phyloP scores from a whole-genome alignment of 108 stramenopile genomes.

The Aureococcus anophagefferens region DNA sequence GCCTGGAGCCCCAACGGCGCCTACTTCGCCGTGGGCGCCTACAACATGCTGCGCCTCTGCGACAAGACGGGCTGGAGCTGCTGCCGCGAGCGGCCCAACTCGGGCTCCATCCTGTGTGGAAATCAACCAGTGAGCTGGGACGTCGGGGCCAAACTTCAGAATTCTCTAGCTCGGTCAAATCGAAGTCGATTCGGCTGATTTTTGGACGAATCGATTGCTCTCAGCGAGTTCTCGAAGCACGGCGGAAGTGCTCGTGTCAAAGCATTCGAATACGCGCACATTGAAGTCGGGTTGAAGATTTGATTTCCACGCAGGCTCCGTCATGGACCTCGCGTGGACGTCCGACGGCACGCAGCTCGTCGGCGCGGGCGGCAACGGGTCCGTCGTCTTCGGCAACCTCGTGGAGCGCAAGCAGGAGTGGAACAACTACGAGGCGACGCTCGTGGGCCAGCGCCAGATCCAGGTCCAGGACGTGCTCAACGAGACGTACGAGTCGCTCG shows the following conservation, averaged over 20 bases:
- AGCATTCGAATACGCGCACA: too few species aligned
- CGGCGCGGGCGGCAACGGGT: constrained; percentile 37
- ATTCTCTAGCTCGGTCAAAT: too few species aligned
- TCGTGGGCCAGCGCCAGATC: constrained; percentile 21
- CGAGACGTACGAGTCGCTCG: constrained; percentile 39
- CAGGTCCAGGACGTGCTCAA: constrained; percentile 23
- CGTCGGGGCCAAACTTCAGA: too few species aligned
- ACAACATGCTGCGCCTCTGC: constrained; percentile 43
- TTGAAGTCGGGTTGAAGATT: too few species aligned
- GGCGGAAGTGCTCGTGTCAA: too few species aligned
- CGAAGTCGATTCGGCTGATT: too few species aligned
- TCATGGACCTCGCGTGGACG: constrained; percentile 36
- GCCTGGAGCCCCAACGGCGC: constrained; percentile 48
- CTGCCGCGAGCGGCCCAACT: constrained; percentile 26
- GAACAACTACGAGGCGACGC: constrained; percentile 21
- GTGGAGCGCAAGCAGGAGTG: constrained; percentile 31
- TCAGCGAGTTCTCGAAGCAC: too few species aligned
- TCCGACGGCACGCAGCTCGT: constrained; percentile 51
- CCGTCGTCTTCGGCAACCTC: constrained; percentile 40
- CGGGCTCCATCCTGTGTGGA: too few species aligned
- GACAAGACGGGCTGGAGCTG: constrained; percentile 54
- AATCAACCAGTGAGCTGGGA: too few species aligned
- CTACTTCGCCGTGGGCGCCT: constrained; percentile 49
- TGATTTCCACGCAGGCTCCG: too few species aligned
- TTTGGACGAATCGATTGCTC: too few species aligned